Percentiles rank a stretch among this genome's conserved stretches.
These are phyloP conservation scores for Vinca minor DNA, from an alignment of 257 asterid genomes.

Conservation along the genomic window DNA sequence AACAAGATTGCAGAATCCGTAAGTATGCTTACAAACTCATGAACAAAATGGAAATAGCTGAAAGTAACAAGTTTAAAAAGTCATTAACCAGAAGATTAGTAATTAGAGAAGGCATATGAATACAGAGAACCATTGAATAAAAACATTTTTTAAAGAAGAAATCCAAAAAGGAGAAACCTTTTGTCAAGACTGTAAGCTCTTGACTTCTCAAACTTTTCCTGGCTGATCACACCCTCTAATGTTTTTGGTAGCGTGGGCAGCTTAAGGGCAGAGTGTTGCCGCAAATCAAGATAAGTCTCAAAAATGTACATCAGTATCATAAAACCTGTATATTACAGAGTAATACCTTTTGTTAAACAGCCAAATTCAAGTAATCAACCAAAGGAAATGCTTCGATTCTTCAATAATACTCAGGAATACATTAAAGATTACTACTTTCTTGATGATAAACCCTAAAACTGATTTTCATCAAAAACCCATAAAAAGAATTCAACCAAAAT, in stretches of 20 bases:
- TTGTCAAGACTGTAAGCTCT: constrained; percentile 94
- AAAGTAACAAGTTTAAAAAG: not conserved
- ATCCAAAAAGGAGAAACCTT: constrained; percentile 41
- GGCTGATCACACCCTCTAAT: constrained; percentile 79
- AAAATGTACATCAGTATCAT: constrained; percentile 76
- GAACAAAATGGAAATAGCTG: constrained; percentile 86
- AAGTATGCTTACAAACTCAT: constrained; percentile 66
- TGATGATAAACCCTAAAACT: constrained; percentile 21
- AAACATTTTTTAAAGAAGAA: not conserved
- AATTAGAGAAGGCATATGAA: not conserved
- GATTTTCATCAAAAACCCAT: constrained; percentile 5
- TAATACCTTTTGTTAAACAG: not conserved
- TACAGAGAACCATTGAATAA: not conserved
- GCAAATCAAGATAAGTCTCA: constrained; percentile 77
- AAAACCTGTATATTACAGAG: constrained; percentile 55
- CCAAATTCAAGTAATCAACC: not conserved
- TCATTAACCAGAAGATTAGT: constrained; percentile 12
- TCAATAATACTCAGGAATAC: not conserved
- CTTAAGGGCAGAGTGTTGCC: constrained; percentile 86
- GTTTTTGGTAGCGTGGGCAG: constrained; percentile 79
- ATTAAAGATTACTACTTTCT: not conserved
- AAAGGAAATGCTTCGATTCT: not conserved
- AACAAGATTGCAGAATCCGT: constrained; percentile 79
- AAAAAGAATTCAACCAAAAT: constrained; percentile 6
- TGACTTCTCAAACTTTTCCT: constrained; percentile 87